These are phyloP conservation scores for Davidsoniella australis DNA, from an alignment of 2,329 filamentous ascomycete species.

Conservation along the genomic window DNA sequence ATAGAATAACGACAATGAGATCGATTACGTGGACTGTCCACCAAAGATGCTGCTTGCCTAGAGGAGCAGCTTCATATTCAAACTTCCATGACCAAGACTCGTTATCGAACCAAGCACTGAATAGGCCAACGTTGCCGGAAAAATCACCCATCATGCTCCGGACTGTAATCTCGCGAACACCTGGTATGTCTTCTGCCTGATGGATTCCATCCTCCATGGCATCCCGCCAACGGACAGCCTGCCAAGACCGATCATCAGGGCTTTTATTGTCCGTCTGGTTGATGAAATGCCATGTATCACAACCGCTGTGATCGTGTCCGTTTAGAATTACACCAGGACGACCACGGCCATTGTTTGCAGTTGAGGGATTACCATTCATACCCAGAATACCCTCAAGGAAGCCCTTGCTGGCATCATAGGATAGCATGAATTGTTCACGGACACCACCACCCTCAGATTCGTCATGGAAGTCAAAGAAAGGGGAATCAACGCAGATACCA, in stretches of 20 bases:
- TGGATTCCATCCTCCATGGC: constrained; percentile 26
- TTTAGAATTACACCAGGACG: constrained; percentile 68
- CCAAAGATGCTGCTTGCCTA: constrained; percentile 85
- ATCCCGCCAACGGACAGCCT: constrained; percentile 30
- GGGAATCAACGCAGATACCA: constrained; percentile 69
- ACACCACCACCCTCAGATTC: constrained; percentile 51
- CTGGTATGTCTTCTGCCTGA: constrained; percentile 31
- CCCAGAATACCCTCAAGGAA: constrained; percentile 78
- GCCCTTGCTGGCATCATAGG: constrained; percentile 49
- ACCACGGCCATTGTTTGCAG: constrained; percentile 44
- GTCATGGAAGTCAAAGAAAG: constrained; percentile 65
- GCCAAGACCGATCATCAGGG: constrained; percentile 29
- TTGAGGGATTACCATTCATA: constrained; percentile 45
- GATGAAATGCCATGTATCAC: constrained; percentile 73
- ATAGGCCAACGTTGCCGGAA: constrained; percentile 74
- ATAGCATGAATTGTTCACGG: constrained; percentile 83
- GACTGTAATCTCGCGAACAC: constrained; percentile 77
- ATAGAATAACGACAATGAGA: background rate
- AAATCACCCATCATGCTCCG: constrained; percentile 98
- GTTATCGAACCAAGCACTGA: constrained; percentile 80
- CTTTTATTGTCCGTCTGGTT: constrained; percentile 37
- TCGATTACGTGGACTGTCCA: constrained; percentile 34
- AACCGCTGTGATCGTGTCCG: constrained; percentile 90
- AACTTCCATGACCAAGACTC: constrained; percentile 59
- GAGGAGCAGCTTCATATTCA: constrained; percentile 59